Base-by-base conservation (phyloP, 805 yeast species). In the Kodamaea neixiangensis region DNA sequence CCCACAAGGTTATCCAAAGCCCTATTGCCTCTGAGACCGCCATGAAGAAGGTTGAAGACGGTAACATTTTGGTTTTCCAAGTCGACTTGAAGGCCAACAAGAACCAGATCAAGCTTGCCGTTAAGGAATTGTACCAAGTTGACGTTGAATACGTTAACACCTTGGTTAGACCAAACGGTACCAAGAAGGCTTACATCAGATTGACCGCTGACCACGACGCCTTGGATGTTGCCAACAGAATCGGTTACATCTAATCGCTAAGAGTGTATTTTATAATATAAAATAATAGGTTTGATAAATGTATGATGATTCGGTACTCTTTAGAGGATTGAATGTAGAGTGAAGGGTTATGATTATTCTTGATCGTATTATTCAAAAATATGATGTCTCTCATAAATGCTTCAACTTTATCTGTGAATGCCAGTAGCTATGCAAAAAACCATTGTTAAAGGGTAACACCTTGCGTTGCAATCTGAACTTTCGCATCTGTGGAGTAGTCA, bases 101-200 rank as follows among this genome's bases (percentile, higher is more conserved):
- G 86, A 78, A 87, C 82, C 98, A 93, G 83, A 94, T 94, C 84
- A 93, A 92, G 86, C 81, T 85, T 71, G 99, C 99, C 64, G 96
- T 94, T 71, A 93, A 94, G 86, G 96, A 91, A 81, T 85, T 94
- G 74, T 94, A 93, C 86, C 92, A 89, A 73, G 98, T 93, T 71
- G 98, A 94, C 65, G 94, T 88, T 66, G 81, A 78, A 71, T 82
- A 89, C 79, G 91, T 94, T 74, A 92, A 94, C 93, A 94, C 99
- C 67, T 84, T 94, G 77, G 81, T 94, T 73, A 90, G 96, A 83
- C 97, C 99, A 77, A 92, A 94, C 80, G 99, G 99, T 79, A 88
- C 97, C 83, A 94, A 94, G 90, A 94, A 94, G 87, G 99, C 99
- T 75, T 94, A 87, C 86, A 93, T 94, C 76, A 90, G 96, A 84